These are phyloP conservation scores for Penicillium sp. DNA, from an alignment of 2,329 filamentous ascomycete genomes.

Conservation along the genomic window DNA sequence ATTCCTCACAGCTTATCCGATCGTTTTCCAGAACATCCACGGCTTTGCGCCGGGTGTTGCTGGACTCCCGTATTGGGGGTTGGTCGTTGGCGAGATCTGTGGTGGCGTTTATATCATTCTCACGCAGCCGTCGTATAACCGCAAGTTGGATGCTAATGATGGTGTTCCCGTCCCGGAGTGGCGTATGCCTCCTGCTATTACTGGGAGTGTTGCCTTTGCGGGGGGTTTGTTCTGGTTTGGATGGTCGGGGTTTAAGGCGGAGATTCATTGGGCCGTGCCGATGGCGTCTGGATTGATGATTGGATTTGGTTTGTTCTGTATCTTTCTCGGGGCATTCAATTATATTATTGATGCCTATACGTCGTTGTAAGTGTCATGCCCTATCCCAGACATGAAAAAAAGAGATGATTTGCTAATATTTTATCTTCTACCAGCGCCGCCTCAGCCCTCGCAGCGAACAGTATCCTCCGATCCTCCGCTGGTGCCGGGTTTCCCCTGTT, in stretches of 20 bases:
- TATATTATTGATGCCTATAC: conserved; percentile 66
- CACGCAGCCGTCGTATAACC: conserved; percentile 70
- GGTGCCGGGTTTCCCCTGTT: conserved; percentile 48
- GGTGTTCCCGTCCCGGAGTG: conserved; percentile 62
- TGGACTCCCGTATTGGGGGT: conserved; percentile 83
- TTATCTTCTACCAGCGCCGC: conserved; percentile 46
- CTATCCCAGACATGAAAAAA: background rate
- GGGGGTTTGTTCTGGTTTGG: conserved; percentile 78
- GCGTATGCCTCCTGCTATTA: conserved; percentile 60
- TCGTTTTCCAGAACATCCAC: conserved; percentile 44
- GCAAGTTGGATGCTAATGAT: conserved; percentile 71
- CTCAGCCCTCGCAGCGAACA: conserved; percentile 56
- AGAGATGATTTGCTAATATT: background rate
- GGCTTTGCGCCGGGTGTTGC: conserved; percentile 70
- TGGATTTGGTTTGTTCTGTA: conserved; percentile 62
- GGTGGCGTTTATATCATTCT: conserved; percentile 69
- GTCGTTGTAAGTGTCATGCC: conserved; percentile 49
- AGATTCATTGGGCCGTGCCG: conserved; percentile 50
- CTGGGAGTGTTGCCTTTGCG: conserved; percentile 59
- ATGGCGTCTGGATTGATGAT: conserved; percentile 56
- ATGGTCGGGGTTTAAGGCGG: conserved; percentile 66
- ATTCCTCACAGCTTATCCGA: conserved; percentile 45
- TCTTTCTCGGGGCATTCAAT: conserved; percentile 63
- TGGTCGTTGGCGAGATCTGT: conserved; percentile 74
- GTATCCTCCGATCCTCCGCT: conserved; percentile 51